Conservation (phyloP, 176 grass and related monocot species). For the Juncus inflexus region DNA sequence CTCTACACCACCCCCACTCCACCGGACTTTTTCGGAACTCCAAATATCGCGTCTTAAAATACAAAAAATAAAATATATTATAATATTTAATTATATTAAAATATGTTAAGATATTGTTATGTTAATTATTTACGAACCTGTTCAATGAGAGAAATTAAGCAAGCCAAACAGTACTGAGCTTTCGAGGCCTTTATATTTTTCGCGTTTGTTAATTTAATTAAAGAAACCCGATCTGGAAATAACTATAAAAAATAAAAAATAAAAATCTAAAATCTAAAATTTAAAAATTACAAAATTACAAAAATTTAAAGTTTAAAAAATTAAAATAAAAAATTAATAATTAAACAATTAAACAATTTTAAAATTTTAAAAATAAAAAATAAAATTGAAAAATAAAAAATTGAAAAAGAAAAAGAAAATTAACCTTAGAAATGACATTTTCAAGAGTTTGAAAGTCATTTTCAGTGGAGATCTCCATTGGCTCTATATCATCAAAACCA, state of each 20-base stretch:
- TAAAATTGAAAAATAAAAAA: constrained; percentile 9
- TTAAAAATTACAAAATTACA: constrained; percentile 13
- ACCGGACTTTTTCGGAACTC: constrained; percentile 63
- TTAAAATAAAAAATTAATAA: constrained; percentile 15
- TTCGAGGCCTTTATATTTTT: constrained; percentile 50
- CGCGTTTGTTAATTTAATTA: constrained; percentile 49
- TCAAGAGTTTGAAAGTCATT: constrained; percentile 78
- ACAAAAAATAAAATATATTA: constrained; percentile 4
- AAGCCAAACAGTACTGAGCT: constrained; percentile 72
- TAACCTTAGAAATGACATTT: constrained; percentile 70
- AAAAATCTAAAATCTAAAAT: constrained; percentile 19
- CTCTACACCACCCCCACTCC: constrained; percentile 99
- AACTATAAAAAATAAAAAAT: constrained; percentile 40
- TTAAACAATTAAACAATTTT: constrained; percentile 43
- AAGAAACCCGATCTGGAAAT: constrained; percentile 49
- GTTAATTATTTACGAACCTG: constrained; percentile 41
- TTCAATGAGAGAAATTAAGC: constrained; percentile 85
- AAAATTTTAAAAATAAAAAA: no score
- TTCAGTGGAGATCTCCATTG: constrained; percentile 44
- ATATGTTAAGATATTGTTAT: background rate
- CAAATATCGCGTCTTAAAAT: constrained; percentile 63
- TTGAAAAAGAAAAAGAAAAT: no score
- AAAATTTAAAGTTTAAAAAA: background rate
- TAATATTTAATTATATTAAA: background rate
- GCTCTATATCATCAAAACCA: constrained; percentile 48